phyloP scores from a whole-genome alignment of 495 filamentous ascomycete species.

The Lasiosphaeria ovina region DNA sequence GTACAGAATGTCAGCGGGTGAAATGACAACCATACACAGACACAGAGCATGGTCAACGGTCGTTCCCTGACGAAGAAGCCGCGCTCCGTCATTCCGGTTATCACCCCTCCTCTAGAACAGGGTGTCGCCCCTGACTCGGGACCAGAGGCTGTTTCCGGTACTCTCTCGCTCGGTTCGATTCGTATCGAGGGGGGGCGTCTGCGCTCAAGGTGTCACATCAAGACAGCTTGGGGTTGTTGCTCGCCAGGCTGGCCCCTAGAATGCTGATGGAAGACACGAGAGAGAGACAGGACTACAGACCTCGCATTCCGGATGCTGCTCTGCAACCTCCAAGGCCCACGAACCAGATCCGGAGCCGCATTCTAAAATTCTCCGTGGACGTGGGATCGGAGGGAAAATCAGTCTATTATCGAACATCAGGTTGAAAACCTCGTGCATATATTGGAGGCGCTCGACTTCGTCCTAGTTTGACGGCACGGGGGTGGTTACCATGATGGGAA shows the following conservation, averaged over 20 bases:
- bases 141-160: too few relatives aligned
- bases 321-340: conserved; percentile 48
- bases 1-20: conserved; percentile 6
- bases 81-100: too few relatives aligned
- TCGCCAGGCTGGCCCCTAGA: background rate
- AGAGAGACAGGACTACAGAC: conserved; percentile 48
- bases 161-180: too few relatives aligned
- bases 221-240: too few relatives aligned
- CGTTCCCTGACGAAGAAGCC: too few relatives aligned
- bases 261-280: background rate
- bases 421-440: conserved; percentile 68
- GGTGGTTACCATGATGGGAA: conserved; percentile 10
- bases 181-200: too few relatives aligned
- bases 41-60: background rate
- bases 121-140: too few relatives aligned
- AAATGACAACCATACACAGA: background rate
- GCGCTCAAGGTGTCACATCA: too few relatives aligned
- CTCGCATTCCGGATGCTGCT: conserved; percentile 70
- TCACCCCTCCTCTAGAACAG: too few relatives aligned
- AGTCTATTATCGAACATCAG: conserved; percentile 71
- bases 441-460: conserved; percentile 73
- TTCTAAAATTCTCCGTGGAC: conserved; percentile 68
- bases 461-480: conserved; percentile 52
- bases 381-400: conserved; percentile 72
- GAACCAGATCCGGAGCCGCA: conserved; percentile 68